Percentiles rank a stretch among this genome's conserved stretches.
phyloP scores from a whole-genome alignment of 805 yeast genomes.

The Jamesozyma rosinii region DNA sequence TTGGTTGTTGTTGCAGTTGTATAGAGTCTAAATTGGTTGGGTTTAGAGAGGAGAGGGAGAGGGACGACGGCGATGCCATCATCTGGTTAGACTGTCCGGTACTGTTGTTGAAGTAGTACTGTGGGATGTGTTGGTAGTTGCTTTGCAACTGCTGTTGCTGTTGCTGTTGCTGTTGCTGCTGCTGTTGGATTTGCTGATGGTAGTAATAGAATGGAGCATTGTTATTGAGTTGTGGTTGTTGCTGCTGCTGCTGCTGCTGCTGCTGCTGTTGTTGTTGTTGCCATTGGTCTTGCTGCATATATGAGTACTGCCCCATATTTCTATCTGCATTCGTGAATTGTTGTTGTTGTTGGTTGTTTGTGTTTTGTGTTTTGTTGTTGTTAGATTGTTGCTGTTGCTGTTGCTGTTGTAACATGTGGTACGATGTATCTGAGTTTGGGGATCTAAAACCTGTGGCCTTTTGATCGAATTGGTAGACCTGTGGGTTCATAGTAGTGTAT shows the following conservation, averaged over 20 bases:
- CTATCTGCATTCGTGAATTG: not conserved
- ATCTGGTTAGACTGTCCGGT: too few species aligned
- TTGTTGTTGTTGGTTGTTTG: not conserved
- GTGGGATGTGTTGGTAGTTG: not conserved
- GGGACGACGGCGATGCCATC: not conserved
- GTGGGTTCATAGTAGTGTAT: not conserved
- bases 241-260: not conserved
- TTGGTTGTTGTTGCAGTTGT: conserved; percentile 3
- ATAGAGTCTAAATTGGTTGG: not conserved
- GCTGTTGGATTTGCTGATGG: conserved; percentile 3
- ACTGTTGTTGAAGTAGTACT: not conserved
- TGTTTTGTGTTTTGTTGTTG: not conserved
- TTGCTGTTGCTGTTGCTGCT: not conserved
- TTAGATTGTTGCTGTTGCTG: conserved; percentile 1
- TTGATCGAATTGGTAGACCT: not conserved
- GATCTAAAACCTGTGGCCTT: not conserved
- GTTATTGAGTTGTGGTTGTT: not conserved
- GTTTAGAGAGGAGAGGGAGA: not conserved
- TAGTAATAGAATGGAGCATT: conserved; percentile 6
- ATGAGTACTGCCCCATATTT: not conserved
- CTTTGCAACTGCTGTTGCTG: not conserved
- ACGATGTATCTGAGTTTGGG: not conserved
- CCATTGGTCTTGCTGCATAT: not conserved
- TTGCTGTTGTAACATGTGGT: conserved; percentile 1
- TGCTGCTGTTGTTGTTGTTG: not conserved